Evolutionary conservation across 164 flowering plant species (phyloP), one percentile per base, ranked within the genome.

Genomic region (Tinospora cordifolia): DNA sequence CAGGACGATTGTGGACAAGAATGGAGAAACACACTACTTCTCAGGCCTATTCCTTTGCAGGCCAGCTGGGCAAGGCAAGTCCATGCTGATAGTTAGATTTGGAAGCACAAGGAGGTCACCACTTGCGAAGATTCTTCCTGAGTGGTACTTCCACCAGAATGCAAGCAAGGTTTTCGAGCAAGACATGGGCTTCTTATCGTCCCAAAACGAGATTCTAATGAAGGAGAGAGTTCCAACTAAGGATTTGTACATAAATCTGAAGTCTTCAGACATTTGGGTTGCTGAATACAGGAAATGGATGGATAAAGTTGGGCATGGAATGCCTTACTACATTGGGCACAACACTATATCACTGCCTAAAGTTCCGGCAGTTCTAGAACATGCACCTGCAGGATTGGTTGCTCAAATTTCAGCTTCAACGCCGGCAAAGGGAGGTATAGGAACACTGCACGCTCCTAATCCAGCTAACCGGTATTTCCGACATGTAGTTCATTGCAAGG

Each of bases 141-240:
- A 77, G 36, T 94, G 99, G 99, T 94, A 83, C 78, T 83, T 89
- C 72, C 97, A 94, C 77, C 99, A 94, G 77, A 94, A 92, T 81
- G 95, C 92, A 1, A 46, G 95, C 69, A 94, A 86, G 81, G 99
- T 94, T 27, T 92, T 94, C 15, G 99, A 94, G 81, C 97, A 94
- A 84, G 99, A 94, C 67, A 94, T 94, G 99, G 99, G 98, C 5
- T 94, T 94, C 65, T 87, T 94, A 0, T 94, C 98, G 19, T 94
- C 98, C 21, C 98, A 94, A 63, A 94, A 94, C 71, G 96, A 90
- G 77, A 80, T 84, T 41, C 81, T 94, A 11, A 78, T 91, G 74
- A 90, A 82, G 72, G 97, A 88, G 74, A 90, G 86, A 59, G 87
- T 87, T 22, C 97, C 99, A 15, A 92, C 97, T 5, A 88, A 83